Evolutionary conservation across 2,329 filamentous ascomycete species (phyloP), one percentile per base, ranked within the genome.

Genomic region (Colletotrichum tanaceti): DNA sequence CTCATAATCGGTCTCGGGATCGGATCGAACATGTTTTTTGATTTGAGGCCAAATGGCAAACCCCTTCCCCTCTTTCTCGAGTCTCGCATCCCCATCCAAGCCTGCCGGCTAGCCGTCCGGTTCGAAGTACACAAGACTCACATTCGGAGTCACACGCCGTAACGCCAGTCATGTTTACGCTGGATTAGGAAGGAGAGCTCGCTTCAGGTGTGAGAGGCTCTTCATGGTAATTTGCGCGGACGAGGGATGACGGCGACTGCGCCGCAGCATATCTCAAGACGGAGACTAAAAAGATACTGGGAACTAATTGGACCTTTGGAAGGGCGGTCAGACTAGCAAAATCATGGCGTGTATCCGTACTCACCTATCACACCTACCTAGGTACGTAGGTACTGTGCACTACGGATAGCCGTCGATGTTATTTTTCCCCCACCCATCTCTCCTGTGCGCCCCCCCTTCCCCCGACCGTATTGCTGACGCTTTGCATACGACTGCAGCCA

Each of bases 301-400:
- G 7, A 35, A 10, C 32, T 35, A 10, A n/a, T n/a, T n/a, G 24
- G 24, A 24, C 2, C 24, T 24, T 24, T 14, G 24, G 61, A 65
- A 65, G 39, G 66, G 66, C 63, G 66, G 66, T 69, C 66, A 69
- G 66, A 28, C 63, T 69, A 69, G 50, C 66, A 69, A 35, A 60
- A 52, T 61, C 49, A 35, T 14, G 55, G 18, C 41, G 32, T 35
- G 32, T 7, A 24, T 24, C n/a, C n/a, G n/a, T n/a, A n/a, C n/a
- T n/a, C n/a, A 24, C 24, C 24, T 24, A 24, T 24, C 24, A 24
- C 4, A 24, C 4, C 24, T n/a, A n/a, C n/a, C n/a, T n/a, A n/a
- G n/a, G n/a, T n/a, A n/a, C n/a, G n/a, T 24, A 24, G 24, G 24
- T 4, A 24, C 24, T 24, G 24, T 24, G 4, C 24, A 24, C 2